phyloP scores from a whole-genome alignment of 495 filamentous ascomycete genomes.

The Parathielavia appendiculata region DNA sequence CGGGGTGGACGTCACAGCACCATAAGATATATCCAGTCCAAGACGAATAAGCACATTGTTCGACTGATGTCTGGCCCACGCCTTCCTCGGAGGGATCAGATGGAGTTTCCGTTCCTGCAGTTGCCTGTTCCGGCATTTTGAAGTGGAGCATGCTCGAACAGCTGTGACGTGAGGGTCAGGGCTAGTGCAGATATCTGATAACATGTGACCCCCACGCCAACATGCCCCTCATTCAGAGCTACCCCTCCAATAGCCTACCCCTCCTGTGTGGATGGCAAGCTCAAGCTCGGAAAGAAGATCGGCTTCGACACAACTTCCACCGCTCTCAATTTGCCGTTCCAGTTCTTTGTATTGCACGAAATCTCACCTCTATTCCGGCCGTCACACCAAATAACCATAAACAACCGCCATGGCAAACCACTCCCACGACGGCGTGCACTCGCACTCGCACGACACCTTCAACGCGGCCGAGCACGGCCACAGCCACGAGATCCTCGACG shows the following conservation, averaged over 20 bases:
- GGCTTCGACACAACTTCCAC: background rate
- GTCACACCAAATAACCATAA: background rate
- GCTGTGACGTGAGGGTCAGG: background rate
- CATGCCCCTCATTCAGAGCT: background rate
- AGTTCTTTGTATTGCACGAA: background rate
- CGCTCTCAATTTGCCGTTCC: background rate
- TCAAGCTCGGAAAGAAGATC: background rate
- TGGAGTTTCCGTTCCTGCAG: background rate
- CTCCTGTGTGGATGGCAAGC: background rate
- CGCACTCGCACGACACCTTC: constrained; percentile 52
- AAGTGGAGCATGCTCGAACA: no score
- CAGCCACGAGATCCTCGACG: constrained; percentile 91
- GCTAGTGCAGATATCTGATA: no score
- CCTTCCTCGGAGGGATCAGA: no score
- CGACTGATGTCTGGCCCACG: background rate
- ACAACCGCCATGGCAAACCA: constrained; percentile 20
- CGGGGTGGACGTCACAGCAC: background rate
- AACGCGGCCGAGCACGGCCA: constrained; percentile 80
- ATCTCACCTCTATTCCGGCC: background rate
- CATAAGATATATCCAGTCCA: background rate
- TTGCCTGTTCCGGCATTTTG: background rate
- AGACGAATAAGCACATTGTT: background rate
- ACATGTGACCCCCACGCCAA: constrained; percentile 1
- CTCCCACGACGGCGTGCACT: constrained; percentile 29
- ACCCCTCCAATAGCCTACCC: background rate